Evolutionary conservation across 768 basidiomycete genomes (phyloP), one percentile per base, ranked within the genome.

Genomic region (Lactarius hatsudake): DNA sequence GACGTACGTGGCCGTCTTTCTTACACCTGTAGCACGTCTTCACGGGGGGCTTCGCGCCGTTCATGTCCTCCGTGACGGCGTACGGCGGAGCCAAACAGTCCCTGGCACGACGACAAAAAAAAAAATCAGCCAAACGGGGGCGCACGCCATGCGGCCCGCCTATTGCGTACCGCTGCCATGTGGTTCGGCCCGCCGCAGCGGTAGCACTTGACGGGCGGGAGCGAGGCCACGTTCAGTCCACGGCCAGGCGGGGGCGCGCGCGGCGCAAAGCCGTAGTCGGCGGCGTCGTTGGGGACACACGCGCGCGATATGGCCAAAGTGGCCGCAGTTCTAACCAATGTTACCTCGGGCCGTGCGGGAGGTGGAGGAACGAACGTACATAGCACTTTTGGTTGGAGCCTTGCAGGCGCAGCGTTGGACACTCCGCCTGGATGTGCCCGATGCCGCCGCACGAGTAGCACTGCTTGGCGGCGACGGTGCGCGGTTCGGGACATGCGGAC

Each of bases 391-490:
- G 88, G 73, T 81, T 86, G 66, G 79, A 82, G 72, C 83, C 79
- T 71, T 87, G 89, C 36, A 89, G 77, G 75, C 91, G 86, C 76
- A 93, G 78, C 75, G 84, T 93, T 26, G 91, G 91, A 71, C 92
- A 93, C 74, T 94, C 92, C 59, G 91, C 91, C 78, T 90, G 89
- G 71, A 93, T 90, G 75, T 95, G 92, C 67, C 94, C 94, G 71
- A 97, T 87, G 61, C 94, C 95, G 30, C 94, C 92, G 73, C 94
- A 97, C 45, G 89, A 90, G 77, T 95, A 96, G 76, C 94, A 96
- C 77, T 96, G 93, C 78, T 94, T 95, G 36, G 90, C 86, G 59
- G 90, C 84, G 55, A 89, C 89, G 48, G 87, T 89, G 69, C 92
- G 86, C 45, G 94, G 93, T 71, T 87, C 86, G 48, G 93, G 90